Evolutionary conservation across 441 rosid species (phyloP), one percentile per base, ranked within the genome.

Genomic region (Adansonia rubrostipa): DNA sequence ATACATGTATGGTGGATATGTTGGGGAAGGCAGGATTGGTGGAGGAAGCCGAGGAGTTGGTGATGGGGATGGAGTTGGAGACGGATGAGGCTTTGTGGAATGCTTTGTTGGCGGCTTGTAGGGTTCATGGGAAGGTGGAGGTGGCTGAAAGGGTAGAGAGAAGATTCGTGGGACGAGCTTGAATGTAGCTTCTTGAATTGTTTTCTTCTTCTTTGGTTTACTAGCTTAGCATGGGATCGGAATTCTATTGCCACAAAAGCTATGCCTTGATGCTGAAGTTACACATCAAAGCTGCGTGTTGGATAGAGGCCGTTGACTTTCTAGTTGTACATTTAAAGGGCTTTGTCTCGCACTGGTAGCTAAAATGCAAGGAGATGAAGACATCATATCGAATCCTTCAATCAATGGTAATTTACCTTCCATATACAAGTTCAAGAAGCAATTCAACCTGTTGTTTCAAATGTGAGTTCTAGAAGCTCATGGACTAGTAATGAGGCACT

Each of bases 1-100:
- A 73, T 53, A 81, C 83, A 11, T 65, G 80, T 60, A 72, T 81
- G 78, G 83, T 81, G 57, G 74, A 71, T 60, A 66, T 72, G 80
- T 72, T 81, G 48, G 83, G 80, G 75, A 73, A 76, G 70, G 80
- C 65, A 5, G 83, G 83, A 4, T 40, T 28, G 47, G 63, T 81
- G 47, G 83, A 77, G 62, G 80, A 81, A 42, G 83, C 80, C 1
- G 80, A 77, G 73, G 71, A 81, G 44, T 45, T 81, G 68, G 63
- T 73, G 20, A 28, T 19, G 75, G 75, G 70, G 33, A 77, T 81
- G 80, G 63, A 73, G 28, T 58, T 77, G 60, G 40, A 73, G 75
- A 66, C 75, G 0, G 83, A 81, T 77, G 75, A 48, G 10, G 83
- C 77, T 11, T 17, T 80, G 62, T 71, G 77, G 80, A 36, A 79